Base-by-base conservation (phyloP, 2,329 filamentous ascomycete genomes). In the Curvularia lunata region DNA sequence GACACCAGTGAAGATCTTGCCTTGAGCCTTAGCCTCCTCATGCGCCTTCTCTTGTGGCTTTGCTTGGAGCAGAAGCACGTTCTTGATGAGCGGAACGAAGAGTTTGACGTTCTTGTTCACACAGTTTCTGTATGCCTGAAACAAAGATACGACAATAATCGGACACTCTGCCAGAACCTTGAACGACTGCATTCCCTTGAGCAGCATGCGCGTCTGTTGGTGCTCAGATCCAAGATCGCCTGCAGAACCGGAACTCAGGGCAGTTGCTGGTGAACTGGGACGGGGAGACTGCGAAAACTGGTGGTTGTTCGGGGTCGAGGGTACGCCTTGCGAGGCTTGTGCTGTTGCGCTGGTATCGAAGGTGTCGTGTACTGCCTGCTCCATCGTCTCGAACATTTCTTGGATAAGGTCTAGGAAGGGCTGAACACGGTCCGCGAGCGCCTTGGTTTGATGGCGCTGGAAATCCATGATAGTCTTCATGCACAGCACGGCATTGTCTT, bases 401-500 rank as follows among this genome's bases (percentile, higher is more conserved):
- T 96, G 90, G 48, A 99, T 98, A 37, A 99, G 83, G 54, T 89
- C 88, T 58, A 99, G 81, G 76, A 99, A 99, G 2, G 88, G 85
- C 76, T 98, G 94, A 3, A 97, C 93, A 74, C 91, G 92, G 56
- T 86, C 84, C n/a, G 81, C 79, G 7, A 97, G 87, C 25, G 89
- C 88, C 79, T 94, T 96, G 56, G 89, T 86, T 77, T 98, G 94
- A 73, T 97, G 92, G 48, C 95, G 88, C 84, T 96, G 92, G 64
- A 98, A 89, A 74, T 99, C 95, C 82, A 97, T 97, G 50, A 96
- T 92, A 13, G 94, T 96, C 82, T 99, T 99, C 80, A 99, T 92
- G 75, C 94, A 97, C 62, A 99, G 81, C n/a, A 96, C 92, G 2
- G 94, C 95, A 83, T 99, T 99, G 63, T 99, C 95, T 79, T 99